Conservation (phyloP, 805 yeast species). For the Starmerella bombicola region DNA sequence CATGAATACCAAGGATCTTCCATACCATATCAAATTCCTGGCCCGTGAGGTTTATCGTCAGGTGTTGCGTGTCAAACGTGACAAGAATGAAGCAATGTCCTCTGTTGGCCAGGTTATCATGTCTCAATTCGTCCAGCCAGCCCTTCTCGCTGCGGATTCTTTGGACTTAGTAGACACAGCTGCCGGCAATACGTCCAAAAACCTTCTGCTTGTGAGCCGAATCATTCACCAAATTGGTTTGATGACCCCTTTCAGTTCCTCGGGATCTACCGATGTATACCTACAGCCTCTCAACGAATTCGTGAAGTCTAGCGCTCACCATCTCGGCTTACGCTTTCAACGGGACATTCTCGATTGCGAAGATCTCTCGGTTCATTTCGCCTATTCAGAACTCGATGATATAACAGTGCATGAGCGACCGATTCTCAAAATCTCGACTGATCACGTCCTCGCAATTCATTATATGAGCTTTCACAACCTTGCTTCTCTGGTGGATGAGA, state of each 20-base stretch:
- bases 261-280: constrained; percentile 43
- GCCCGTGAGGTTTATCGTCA: constrained; percentile 34
- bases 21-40: constrained; percentile 45
- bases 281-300: constrained; percentile 72
- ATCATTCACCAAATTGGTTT: constrained; percentile 53
- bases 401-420: constrained; percentile 41
- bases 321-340: constrained; percentile 36
- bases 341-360: constrained; percentile 39
- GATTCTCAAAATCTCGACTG: constrained; percentile 28
- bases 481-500: constrained; percentile 19
- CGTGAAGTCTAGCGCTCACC: constrained; percentile 40
- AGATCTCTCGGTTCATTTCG: constrained; percentile 48
- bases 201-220: constrained; percentile 44
- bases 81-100: constrained; percentile 38
- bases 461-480: constrained; percentile 28
- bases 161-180: constrained; percentile 39
- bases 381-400: constrained; percentile 52
- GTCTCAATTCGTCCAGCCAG: constrained; percentile 28
- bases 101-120: constrained; percentile 49
- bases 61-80: constrained; percentile 29
- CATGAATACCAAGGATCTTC: constrained; percentile 34
- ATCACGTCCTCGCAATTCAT: constrained; percentile 31
- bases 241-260: constrained; percentile 45
- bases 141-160: constrained; percentile 31
- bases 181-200: constrained; percentile 35